A percentile compares a stretch with the other conserved stretches of the same genome.
Conservation (phyloP, 1,284 basidiomycete species). For the Porodaedalea pini region DNA sequence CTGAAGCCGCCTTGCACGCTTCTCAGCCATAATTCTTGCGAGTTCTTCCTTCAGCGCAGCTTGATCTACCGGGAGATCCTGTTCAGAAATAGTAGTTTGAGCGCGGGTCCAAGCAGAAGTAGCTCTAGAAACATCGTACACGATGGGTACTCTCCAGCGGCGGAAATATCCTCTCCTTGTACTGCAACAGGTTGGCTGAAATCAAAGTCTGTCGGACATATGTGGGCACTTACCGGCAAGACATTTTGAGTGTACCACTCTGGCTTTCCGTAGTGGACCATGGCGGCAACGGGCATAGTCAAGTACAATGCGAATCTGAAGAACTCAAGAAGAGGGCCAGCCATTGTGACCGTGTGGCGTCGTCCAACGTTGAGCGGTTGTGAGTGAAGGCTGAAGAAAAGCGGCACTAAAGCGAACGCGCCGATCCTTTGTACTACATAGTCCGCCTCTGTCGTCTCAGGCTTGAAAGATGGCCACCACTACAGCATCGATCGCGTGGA, state of each 20-base stretch:
- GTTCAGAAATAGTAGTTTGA: conserved; percentile 3
- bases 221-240: conserved; percentile 60
- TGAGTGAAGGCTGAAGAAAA: not conserved
- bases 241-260: conserved; percentile 84
- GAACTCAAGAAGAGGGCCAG: conserved; percentile 79
- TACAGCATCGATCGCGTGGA: no score
- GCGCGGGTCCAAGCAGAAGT: conserved; percentile 9
- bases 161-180: conserved; percentile 69
- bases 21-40: conserved; percentile 63
- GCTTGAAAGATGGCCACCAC: not conserved
- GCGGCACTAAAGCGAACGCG: not conserved
- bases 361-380: not conserved
- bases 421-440: no score
- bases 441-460: not conserved
- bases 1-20: conserved; percentile 44
- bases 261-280: conserved; percentile 87
- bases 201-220: not conserved
- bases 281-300: conserved; percentile 80
- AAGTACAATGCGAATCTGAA: conserved; percentile 89
- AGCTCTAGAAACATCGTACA: conserved; percentile 32
- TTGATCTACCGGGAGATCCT: conserved; percentile 65
- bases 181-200: conserved; percentile 40
- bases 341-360: conserved; percentile 44
- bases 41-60: conserved; percentile 62
- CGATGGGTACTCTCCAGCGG: conserved; percentile 51